Evolutionary conservation across 2,329 filamentous ascomycete genomes (phyloP).

Genomic region (Xylariales sp.): DNA sequence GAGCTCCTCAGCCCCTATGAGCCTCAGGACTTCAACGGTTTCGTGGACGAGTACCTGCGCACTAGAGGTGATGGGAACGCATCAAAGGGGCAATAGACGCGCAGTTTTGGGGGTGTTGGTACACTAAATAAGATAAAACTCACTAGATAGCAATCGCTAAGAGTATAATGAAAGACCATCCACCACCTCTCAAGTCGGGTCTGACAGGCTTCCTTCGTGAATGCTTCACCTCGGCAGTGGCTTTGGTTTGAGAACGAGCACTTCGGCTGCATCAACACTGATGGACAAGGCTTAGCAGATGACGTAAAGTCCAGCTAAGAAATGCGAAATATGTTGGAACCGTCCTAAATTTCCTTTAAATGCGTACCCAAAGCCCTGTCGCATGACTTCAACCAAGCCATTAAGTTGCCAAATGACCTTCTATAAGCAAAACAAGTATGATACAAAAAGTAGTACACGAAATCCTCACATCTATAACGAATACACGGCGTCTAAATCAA

Average conservation of each 20-base stretch:
- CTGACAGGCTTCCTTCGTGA: neutral
- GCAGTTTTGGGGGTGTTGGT: neutral
- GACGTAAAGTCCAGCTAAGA: neutral
- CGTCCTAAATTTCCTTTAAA: neutral
- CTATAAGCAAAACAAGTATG: slow-evolving; percentile 6
- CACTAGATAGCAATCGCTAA: neutral
- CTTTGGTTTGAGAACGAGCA: too few relatives aligned
- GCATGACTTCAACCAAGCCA: neutral
- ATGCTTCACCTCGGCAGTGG: neutral
- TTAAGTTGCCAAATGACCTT: slow-evolving; percentile 1
- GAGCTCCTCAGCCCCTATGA: slow-evolving; percentile 48
- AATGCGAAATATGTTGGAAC: neutral
- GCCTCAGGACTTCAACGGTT: slow-evolving; percentile 47
- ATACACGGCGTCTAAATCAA: slow-evolving; percentile 12
- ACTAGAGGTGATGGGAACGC: slow-evolving; percentile 7
- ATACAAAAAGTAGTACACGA: slow-evolving; percentile 28
- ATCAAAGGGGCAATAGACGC: slow-evolving; percentile 11
- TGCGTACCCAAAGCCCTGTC: neutral
- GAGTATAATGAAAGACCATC: slow-evolving; percentile 2
- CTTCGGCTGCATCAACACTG: neutral
- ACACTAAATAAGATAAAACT: neutral
- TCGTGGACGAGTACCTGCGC: slow-evolving; percentile 48
- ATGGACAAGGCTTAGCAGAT: neutral
- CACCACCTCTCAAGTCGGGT: neutral
- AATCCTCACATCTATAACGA: neutral